Percentiles rank a stretch among this genome's conserved stretches.
Evolutionary conservation across 768 basidiomycete species (phyloP).

Genomic region (Pleurotus ostreatus): DNA sequence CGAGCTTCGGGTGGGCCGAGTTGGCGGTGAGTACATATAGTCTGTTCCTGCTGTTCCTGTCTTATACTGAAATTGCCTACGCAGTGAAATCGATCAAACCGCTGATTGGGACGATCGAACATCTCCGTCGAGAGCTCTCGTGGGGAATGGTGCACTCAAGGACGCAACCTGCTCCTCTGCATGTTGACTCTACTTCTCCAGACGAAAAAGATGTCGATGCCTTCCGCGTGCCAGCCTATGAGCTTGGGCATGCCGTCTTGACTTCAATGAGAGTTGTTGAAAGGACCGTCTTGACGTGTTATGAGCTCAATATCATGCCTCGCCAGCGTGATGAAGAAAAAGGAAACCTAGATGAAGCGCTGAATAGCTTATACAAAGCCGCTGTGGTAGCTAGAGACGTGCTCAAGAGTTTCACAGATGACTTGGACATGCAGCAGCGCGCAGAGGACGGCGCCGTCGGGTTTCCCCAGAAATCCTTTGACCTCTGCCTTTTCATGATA

Average conservation of each 20-base stretch:
- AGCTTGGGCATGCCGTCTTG: constrained; percentile 31
- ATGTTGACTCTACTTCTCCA: constrained; percentile 3
- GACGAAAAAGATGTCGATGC: constrained; percentile 13
- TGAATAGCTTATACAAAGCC: constrained; percentile 17
- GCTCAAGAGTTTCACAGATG: constrained; percentile 28
- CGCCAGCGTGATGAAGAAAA: constrained; percentile 10
- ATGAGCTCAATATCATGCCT: constrained; percentile 14
- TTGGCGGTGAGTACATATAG: constrained; percentile 29
- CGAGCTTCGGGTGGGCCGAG: constrained; percentile 39
- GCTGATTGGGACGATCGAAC: constrained; percentile 39
- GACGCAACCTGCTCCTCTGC: constrained; percentile 14
- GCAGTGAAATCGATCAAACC: constrained; percentile 38
- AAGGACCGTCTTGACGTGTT: constrained; percentile 24
- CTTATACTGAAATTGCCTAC: constrained; percentile 7
- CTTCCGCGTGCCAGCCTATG: constrained; percentile 23
- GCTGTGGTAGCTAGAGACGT: constrained; percentile 23
- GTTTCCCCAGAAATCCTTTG: constrained; percentile 25
- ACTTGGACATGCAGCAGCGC: constrained; percentile 21
- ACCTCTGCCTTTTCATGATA: constrained; percentile 36
- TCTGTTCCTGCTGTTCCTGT: neutral
- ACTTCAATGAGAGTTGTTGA: constrained; percentile 31
- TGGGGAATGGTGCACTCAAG: constrained; percentile 33
- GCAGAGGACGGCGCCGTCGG: constrained; percentile 14
- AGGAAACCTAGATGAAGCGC: constrained; percentile 12
- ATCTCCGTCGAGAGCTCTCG: constrained; percentile 40